Percentiles rank a stretch among this genome's conserved stretches.
Conservation (phyloP, 495 filamentous ascomycete genomes). For the Penicillium diatomitis region DNA sequence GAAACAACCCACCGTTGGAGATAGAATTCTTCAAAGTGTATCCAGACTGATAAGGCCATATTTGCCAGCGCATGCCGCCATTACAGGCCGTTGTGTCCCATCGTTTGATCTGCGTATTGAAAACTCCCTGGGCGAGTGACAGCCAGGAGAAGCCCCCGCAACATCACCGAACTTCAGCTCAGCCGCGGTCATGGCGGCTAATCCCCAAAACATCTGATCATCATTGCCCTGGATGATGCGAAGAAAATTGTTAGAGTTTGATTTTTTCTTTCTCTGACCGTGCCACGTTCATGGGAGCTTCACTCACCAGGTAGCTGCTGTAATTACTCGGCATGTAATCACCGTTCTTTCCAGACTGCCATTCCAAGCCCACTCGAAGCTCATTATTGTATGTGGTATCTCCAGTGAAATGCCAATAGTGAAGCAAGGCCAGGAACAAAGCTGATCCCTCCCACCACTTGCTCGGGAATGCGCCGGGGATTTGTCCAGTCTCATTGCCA, state of each 20-base stretch:
- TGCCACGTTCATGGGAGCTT: no score
- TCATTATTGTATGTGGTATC: conserved; percentile 45
- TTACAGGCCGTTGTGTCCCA: conserved; percentile 42
- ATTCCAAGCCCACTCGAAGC: conserved; percentile 39
- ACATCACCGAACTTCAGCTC: conserved; percentile 40
- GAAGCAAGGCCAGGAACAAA: conserved; percentile 40
- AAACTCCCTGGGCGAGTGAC: conserved; percentile 67
- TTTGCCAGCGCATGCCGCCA: conserved; percentile 50
- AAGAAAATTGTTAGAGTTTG: no score
- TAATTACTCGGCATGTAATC: conserved; percentile 42
- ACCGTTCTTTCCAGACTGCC: conserved; percentile 36
- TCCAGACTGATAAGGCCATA: conserved; percentile 41
- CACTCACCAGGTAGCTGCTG: conserved; percentile 28
- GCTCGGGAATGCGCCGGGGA: conserved; percentile 46
- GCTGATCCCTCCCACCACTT: conserved; percentile 79
- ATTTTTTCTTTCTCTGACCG: no score
- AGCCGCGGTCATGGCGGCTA: conserved; percentile 47
- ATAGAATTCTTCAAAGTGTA: conserved; percentile 63
- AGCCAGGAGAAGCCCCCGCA: conserved; percentile 55
- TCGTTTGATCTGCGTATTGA: conserved; percentile 56
- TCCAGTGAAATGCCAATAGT: conserved; percentile 49
- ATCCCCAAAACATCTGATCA: conserved; percentile 50
- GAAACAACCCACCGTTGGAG: conserved; percentile 61
- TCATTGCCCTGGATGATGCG: conserved; percentile 39
- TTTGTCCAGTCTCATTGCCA: conserved; percentile 53